phyloP scores from a whole-genome alignment of 1,284 basidiomycete species.

The Exobasidium cylindrosporum region DNA sequence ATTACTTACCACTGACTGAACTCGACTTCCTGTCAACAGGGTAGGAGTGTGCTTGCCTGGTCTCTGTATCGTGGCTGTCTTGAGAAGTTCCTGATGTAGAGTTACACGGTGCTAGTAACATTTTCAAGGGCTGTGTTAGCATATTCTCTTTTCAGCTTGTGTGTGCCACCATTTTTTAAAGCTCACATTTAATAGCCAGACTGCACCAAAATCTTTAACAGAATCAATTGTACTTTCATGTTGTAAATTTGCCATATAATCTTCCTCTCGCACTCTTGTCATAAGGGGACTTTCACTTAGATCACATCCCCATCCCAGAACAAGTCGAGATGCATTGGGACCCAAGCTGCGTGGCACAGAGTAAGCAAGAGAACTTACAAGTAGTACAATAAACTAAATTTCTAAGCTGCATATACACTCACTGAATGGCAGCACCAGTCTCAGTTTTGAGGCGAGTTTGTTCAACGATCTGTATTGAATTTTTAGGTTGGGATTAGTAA shows the following conservation, averaged over 20 bases:
- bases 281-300: conserved; percentile 19
- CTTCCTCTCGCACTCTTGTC: conserved; percentile 17
- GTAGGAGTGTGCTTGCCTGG: conserved; percentile 18
- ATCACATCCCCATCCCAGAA: conserved; percentile 20
- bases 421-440: conserved; percentile 16
- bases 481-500: conserved; percentile 29
- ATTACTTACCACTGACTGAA: conserved; percentile 7
- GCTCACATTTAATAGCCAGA: conserved; percentile 40
- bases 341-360: no score
- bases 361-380: no score
- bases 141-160: no score
- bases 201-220: conserved; percentile 27
- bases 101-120: conserved; percentile 50
- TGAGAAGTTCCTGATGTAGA: conserved; percentile 44
- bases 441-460: conserved; percentile 24
- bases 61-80: conserved; percentile 27
- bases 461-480: conserved; percentile 38
- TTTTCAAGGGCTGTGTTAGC: no score
- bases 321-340: conserved; percentile 17
- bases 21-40: conserved; percentile 23
- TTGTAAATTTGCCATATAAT: conserved; percentile 11
- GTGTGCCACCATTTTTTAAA: no score
- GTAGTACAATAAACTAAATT: no score
- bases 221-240: conserved; percentile 15
- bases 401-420: no score